These are phyloP conservation scores for Pontederia paniculata DNA, from an alignment of 176 grass and related monocot genomes.

Conservation along the genomic window DNA sequence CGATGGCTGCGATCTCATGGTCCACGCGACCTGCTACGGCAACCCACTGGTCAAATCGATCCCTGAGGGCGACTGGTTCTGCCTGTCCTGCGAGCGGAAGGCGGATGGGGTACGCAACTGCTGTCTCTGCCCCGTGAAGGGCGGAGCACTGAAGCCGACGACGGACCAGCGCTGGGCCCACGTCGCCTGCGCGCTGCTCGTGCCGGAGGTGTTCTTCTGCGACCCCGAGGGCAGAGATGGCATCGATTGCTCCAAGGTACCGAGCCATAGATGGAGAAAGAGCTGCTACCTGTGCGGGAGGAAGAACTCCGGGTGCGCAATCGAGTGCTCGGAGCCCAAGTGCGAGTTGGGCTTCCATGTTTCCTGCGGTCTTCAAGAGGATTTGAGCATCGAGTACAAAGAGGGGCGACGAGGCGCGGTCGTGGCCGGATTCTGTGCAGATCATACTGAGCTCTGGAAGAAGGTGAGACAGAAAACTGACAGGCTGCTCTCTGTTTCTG, in stretches of 20 bases:
- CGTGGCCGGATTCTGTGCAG: conserved; percentile 70
- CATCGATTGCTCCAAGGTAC: conserved; percentile 70
- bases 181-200: conserved; percentile 66
- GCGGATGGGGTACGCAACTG: conserved; percentile 19
- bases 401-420: conserved; percentile 43
- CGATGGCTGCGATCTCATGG: conserved; percentile 91
- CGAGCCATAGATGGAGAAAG: conserved; percentile 32
- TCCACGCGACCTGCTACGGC: conserved; percentile 80
- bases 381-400: conserved; percentile 62
- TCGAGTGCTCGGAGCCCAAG: conserved; percentile 77
- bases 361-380: conserved; percentile 50
- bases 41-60: conserved; percentile 47
- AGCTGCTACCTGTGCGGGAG: conserved; percentile 60
- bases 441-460: conserved; percentile 76
- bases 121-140: conserved; percentile 52
- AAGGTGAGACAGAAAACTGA: conserved; percentile 41
- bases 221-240: conserved; percentile 59
- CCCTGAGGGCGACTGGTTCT: conserved; percentile 95
- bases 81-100: conserved; percentile 32
- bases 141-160: conserved; percentile 71
- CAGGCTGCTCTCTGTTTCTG: neutral
- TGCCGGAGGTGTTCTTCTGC: conserved; percentile 90
- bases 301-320: conserved; percentile 36
- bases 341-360: conserved; percentile 74
- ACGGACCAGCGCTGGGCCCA: conserved; percentile 57